Conservation (phyloP, 768 basidiomycete species). For the Leccinum obscurum region DNA sequence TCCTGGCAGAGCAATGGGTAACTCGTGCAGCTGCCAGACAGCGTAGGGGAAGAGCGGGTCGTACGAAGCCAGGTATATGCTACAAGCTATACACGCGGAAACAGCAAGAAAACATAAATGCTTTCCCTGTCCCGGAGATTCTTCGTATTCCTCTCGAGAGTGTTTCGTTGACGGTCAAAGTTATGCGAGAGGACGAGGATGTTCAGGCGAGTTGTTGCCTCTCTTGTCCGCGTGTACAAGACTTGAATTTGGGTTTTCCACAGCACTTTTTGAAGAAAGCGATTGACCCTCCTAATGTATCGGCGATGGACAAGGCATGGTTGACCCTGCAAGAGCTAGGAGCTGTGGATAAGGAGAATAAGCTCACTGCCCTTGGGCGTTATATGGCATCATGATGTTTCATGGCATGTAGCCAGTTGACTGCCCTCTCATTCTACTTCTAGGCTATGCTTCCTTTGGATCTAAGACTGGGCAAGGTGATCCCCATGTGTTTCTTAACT, state of each 20-base stretch:
- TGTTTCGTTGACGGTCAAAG: constrained; percentile 79
- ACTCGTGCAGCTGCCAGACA: constrained; percentile 80
- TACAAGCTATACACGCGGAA: constrained; percentile 85
- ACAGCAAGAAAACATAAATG: constrained; percentile 65
- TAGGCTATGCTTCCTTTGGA: constrained; percentile 88
- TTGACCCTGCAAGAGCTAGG: constrained; percentile 72
- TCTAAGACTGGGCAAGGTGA: constrained; percentile 80
- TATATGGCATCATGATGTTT: constrained; percentile 68
- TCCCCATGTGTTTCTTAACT: neutral
- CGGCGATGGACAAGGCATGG: constrained; percentile 79
- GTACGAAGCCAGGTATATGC: constrained; percentile 79
- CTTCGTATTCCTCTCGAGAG: constrained; percentile 83
- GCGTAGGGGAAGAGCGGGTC: constrained; percentile 86
- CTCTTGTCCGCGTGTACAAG: neutral
- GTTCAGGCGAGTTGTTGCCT: constrained; percentile 55
- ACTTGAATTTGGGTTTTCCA: neutral
- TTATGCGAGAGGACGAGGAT: constrained; percentile 72
- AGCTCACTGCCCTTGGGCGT: constrained; percentile 77
- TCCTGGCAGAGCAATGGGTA: constrained; percentile 77
- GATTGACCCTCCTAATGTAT: constrained; percentile 78
- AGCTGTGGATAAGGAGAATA: constrained; percentile 63
- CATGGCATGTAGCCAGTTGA: neutral
- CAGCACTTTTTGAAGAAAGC: constrained; percentile 70
- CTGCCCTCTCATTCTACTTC: constrained; percentile 1
- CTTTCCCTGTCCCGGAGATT: constrained; percentile 86